Conservation (phyloP, 495 filamentous ascomycete genomes). For the Neurospora terricola region DNA sequence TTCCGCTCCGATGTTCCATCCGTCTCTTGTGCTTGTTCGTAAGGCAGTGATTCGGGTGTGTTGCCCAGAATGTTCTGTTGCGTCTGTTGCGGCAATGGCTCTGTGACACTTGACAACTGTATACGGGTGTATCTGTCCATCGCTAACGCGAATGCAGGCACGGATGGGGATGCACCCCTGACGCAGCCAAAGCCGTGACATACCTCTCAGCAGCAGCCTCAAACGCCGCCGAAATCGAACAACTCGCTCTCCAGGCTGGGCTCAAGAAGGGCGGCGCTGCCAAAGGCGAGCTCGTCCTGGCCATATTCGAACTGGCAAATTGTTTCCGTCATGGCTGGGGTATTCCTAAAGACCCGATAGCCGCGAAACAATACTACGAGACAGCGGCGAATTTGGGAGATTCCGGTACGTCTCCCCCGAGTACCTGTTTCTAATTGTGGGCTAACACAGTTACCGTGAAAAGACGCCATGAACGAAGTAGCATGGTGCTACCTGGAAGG, state of each 20-base stretch:
- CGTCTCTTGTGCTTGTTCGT: neutral
- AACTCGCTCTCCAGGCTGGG: conserved; percentile 70
- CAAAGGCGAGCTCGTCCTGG: conserved; percentile 95
- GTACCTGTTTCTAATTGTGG: neutral
- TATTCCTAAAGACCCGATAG: conserved; percentile 74
- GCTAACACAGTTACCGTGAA: conserved; percentile 1
- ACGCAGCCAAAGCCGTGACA: conserved; percentile 62
- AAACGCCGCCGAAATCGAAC: conserved; percentile 80
- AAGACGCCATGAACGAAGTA: conserved; percentile 94
- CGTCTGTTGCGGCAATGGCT: neutral
- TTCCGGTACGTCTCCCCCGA: conserved; percentile 39
- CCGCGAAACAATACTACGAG: conserved; percentile 90
- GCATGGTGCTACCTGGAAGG: conserved; percentile 95
- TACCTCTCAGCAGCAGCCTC: conserved; percentile 86
- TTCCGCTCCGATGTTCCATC: neutral
- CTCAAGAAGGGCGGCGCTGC: conserved; percentile 88
- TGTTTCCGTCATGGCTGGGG: conserved; percentile 97
- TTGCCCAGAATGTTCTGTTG: neutral
- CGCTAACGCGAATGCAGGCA: conserved; percentile 45
- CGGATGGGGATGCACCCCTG: conserved; percentile 77
- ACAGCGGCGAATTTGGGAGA: conserved; percentile 94
- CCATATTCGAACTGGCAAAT: conserved; percentile 91
- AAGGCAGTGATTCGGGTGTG: neutral
- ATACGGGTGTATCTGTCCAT: neutral
- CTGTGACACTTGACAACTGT: neutral